Evolutionary conservation across 129 eudicot genomes (phyloP), one percentile per base, ranked within the genome.

Genomic region (carrot (Daucus carota)): DNA sequence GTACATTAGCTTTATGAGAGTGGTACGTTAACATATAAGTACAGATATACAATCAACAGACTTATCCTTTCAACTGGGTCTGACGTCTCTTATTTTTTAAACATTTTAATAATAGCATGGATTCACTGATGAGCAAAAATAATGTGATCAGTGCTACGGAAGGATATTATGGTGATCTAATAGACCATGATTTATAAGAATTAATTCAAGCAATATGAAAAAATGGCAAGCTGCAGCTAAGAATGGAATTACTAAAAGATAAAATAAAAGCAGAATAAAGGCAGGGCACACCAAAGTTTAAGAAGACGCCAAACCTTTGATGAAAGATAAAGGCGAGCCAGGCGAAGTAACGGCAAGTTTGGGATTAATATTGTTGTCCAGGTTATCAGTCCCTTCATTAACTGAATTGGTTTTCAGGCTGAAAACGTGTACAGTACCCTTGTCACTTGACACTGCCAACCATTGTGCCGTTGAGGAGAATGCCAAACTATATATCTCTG

Each of bases 351-450:
- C 85, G 32, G 92, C 73, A 74, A 82, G 77, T 72, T 81, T 80
- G 8, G 52, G 74, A 45, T 87, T 88, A 0, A 87, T 36, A n/a
- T 81, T 79, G 68, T 82, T 75, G 66, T 24, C 67, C 32, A 78
- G 33, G 79, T 78, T 89, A 34, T 83, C 86, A 71, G 63, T 69
- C 63, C 81, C 83, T 20, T 54, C 76, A 76, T 80, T 79, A 40
- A 83, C 89, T 36, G 83, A 78, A 80, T 80, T 75, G n/a, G 78
- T 77, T 86, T 88, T 93, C 18, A 93, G 88, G 83, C 88, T 84
- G 77, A 90, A 93, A 71, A 93, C 97, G 82, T 93, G 98, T 79
- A 90, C 96, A 42, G 98, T 93, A 78, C 98, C 98, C 87, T 93
- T 93, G 85, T 93, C 95, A 79, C 98, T 93, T 66, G 96, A 93